Percentiles rank a stretch among this genome's conserved stretches.
Evolutionary conservation across 164 flowering plant genomes (phyloP).

Genomic region (Paratinospora sagittata): DNA sequence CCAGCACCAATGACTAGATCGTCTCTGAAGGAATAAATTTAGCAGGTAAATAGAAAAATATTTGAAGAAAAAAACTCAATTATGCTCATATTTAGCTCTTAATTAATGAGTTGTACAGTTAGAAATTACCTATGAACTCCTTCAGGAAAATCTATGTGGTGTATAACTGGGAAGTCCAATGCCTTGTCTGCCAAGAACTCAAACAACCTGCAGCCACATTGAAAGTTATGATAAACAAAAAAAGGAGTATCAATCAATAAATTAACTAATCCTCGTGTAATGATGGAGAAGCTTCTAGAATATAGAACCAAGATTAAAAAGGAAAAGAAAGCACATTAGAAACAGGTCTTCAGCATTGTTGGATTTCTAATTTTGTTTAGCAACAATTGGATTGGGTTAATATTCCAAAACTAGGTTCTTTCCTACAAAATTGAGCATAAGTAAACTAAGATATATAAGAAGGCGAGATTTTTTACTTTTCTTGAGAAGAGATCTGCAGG

Average conservation of each 20-base stretch:
- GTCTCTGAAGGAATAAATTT: constrained; percentile 45
- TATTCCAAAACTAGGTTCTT: too few relatives aligned
- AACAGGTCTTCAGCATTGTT: background rate
- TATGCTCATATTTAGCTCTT: background rate
- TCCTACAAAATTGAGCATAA: too few relatives aligned
- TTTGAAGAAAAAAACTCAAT: constrained; percentile 4
- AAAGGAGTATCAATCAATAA: background rate
- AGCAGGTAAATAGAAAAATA: background rate
- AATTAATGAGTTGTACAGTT: background rate
- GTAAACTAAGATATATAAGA: background rate
- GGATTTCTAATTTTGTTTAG: background rate
- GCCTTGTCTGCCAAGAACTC: constrained; percentile 68
- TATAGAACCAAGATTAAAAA: background rate
- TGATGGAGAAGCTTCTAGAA: background rate
- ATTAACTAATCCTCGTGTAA: background rate
- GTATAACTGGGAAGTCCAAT: constrained; percentile 78
- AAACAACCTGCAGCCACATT: constrained; percentile 58
- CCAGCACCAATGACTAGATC: constrained; percentile 93
- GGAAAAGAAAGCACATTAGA: background rate
- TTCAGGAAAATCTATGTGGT: constrained; percentile 73
- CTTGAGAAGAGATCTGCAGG: too few relatives aligned
- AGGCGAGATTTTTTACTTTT: too few relatives aligned
- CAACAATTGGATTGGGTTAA: too few relatives aligned
- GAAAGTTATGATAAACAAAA: background rate
- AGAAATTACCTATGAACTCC: constrained; percentile 59